Conservation (phyloP, 805 yeast species). For the Spencermartinsiella europaea region DNA sequence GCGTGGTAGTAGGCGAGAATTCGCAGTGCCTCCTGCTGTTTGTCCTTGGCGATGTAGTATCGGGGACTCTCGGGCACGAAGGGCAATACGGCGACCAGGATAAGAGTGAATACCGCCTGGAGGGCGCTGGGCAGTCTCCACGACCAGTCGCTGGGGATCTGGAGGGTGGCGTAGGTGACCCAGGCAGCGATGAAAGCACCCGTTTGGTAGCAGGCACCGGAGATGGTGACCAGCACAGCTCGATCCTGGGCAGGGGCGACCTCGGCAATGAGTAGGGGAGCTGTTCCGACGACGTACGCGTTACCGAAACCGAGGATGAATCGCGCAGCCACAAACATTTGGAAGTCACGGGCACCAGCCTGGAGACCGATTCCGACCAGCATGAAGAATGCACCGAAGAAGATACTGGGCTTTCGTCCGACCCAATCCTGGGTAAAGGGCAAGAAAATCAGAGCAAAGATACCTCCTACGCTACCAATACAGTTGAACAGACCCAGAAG, state of each 20-base stretch:
- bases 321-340: constrained; percentile 48
- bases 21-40: constrained; percentile 1
- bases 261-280: constrained; percentile 49
- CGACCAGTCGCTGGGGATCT: constrained; percentile 10
- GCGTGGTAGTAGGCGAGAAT: constrained; percentile 3
- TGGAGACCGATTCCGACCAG: constrained; percentile 66
- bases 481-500: constrained; percentile 15
- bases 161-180: constrained; percentile 43
- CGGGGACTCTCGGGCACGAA: constrained; percentile 74
- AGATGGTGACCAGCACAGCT: constrained; percentile 39
- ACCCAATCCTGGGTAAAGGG: constrained; percentile 54
- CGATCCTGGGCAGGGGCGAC: constrained; percentile 43
- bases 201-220: constrained; percentile 11
- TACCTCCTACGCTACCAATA: constrained; percentile 57
- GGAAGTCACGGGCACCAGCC: constrained; percentile 54
- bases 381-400: constrained; percentile 51
- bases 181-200: constrained; percentile 52
- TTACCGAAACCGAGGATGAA: constrained; percentile 46
- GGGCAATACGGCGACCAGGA: constrained; percentile 51
- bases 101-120: constrained; percentile 45
- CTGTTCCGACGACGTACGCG: constrained; percentile 38
- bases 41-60: constrained; percentile 45
- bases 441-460: constrained; percentile 61
- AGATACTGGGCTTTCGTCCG: constrained; percentile 60
- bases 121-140: constrained; percentile 10